Evolutionary conservation across 2,329 filamentous ascomycete genomes (phyloP), one percentile per base, ranked within the genome.

Genomic region (Neoscytalidium dimidiatum): DNA sequence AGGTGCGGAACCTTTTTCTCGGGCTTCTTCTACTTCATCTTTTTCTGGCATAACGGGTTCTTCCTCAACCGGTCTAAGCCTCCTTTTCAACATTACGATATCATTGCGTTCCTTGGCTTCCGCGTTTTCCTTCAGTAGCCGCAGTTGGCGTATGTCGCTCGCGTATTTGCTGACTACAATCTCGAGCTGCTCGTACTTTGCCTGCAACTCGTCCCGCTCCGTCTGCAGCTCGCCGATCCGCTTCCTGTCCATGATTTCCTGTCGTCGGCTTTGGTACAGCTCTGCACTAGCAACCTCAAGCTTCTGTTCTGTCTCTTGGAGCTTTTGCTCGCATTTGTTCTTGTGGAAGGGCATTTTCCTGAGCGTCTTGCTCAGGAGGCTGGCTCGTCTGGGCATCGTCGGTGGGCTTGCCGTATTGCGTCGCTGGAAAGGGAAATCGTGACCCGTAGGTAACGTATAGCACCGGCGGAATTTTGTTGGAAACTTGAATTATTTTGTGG

Each of bases 351-450:
- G 35, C 13, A 57, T 43, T 11, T 17, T 21, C 33, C 43, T 57
- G 53, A 57, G 53, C 21, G 53, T 29, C 23, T 43, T 57, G 53
- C 53, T 57, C 21, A 57, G 23, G 35, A 57, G 43, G 35, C 21
- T 29, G 13, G 35, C 4, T 21, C 33, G 35, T 17, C 43, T 43
- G 35, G 19, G 19, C 53, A 57, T 57, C 17, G 52, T 41, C 41
- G 52, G 6, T n/a, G 52, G 52, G 7, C 17, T n/a, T 29, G 52
- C 6, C 17, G 28, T 11, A 19, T 21, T 14, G 48, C 11, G 19
- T 26, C 14, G 49, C 2, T 23, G 49, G 7, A 1, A 8, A n/a
- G n/a, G 46, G 46, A 31, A 6, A 26, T 11, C 14, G 19, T n/a
- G n/a, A n/a, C 23, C 3, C 23, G 28, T 49, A 7, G 6, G 23